Percentiles rank a stretch among this genome's conserved stretches.
Conservation (phyloP, 169 alveolate species). For the Blepharisma undulans region DNA sequence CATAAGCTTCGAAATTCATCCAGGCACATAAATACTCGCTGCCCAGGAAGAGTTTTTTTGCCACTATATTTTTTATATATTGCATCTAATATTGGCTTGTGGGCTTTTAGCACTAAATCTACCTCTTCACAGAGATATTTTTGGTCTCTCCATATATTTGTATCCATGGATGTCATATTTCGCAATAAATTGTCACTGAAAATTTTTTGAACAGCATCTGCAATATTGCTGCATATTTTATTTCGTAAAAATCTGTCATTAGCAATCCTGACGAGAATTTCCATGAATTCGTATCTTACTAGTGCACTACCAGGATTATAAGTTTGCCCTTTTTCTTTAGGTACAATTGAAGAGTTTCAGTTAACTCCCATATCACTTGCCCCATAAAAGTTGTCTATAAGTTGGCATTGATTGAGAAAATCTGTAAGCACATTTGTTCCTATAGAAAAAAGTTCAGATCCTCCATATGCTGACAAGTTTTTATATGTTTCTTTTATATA, state of each 20-base stretch:
- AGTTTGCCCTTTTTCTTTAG: constrained; percentile 13
- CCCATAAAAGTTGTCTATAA: constrained; percentile 6
- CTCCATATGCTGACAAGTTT: constrained; percentile 9
- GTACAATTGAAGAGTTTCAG: neutral
- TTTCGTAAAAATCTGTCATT: constrained; percentile 17
- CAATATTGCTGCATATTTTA: neutral
- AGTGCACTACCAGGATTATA: constrained; percentile 20
- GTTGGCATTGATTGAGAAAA: constrained; percentile 15
- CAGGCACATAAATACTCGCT: constrained; percentile 46
- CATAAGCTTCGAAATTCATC: constrained; percentile 55
- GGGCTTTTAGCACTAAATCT: constrained; percentile 6
- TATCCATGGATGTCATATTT: neutral
- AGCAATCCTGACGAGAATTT: constrained; percentile 19
- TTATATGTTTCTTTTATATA: constrained; percentile 32
- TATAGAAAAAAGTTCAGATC: constrained; percentile 1
- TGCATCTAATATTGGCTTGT: neutral
- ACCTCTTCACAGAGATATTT: constrained; percentile 19
- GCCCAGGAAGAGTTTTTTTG: constrained; percentile 23
- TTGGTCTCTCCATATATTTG: neutral
- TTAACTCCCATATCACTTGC: constrained; percentile 17
- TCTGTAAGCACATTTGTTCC: neutral
- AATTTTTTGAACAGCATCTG: neutral
- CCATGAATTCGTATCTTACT: constrained; percentile 34
- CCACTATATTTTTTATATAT: constrained; percentile 32
- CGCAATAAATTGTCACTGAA: neutral